Evolutionary conservation across 805 yeast genomes (phyloP).

Genomic region (Candida stauntonica): DNA sequence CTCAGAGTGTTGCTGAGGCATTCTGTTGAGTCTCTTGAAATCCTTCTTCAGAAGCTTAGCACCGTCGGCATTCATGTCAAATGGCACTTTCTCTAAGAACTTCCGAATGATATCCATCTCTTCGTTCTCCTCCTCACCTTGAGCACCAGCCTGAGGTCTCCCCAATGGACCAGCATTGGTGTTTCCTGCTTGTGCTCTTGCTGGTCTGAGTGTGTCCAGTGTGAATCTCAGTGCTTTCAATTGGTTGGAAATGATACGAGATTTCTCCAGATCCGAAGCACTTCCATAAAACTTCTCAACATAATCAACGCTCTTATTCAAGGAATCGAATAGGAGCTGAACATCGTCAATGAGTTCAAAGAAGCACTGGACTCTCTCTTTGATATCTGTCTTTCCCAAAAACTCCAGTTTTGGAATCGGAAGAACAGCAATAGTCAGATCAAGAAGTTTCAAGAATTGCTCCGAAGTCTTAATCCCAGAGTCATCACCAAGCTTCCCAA

Average conservation of each 20-base stretch:
- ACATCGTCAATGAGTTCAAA: slow-evolving; percentile 32
- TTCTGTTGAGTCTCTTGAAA: slow-evolving; percentile 47
- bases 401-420: slow-evolving; percentile 44
- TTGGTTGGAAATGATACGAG: slow-evolving; percentile 52
- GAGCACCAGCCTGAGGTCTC: too few relatives aligned
- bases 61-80: slow-evolving; percentile 38
- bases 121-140: slow-evolving; percentile 32
- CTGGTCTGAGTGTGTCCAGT: slow-evolving; percentile 41
- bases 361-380: slow-evolving; percentile 33
- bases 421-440: slow-evolving; percentile 45
- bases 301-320: slow-evolving; percentile 29
- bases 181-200: neutral
- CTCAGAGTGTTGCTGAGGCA: slow-evolving; percentile 53
- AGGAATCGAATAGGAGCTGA: slow-evolving; percentile 36
- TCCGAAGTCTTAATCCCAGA: slow-evolving; percentile 19
- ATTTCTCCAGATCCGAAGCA: slow-evolving; percentile 48
- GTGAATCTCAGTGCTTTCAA: slow-evolving; percentile 46
- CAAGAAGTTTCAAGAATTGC: slow-evolving; percentile 33
- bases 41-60: slow-evolving; percentile 41
- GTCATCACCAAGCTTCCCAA: slow-evolving; percentile 19
- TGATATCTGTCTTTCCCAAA: slow-evolving; percentile 31
- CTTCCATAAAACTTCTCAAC: slow-evolving; percentile 46
- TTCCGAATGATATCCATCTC: slow-evolving; percentile 31
- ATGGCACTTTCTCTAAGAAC: slow-evolving; percentile 27
- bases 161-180: too few relatives aligned